Base-by-base conservation (phyloP, 2,329 filamentous ascomycete species). In the Apiospora kogelbergensis region DNA sequence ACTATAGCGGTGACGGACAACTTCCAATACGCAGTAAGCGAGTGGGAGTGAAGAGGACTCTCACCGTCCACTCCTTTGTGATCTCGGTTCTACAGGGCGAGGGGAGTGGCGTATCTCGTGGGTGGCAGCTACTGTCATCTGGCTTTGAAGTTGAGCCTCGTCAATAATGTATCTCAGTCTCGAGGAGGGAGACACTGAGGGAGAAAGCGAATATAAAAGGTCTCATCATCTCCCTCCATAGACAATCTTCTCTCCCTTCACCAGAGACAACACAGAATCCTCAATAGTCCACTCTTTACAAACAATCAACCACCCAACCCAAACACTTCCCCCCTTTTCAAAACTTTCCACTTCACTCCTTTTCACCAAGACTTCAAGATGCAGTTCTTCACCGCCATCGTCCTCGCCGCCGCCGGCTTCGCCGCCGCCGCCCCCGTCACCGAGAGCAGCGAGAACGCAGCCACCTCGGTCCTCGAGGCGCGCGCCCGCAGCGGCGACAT, bases 401-500 rank as follows among this genome's bases (percentile, higher is more conserved):
- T 33, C 48, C 48, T 57, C 24, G 48, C 48, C 26, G 26, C 26
- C 26, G 48, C 48, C 26, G n/a, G 15, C 48, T n/a, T 57, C 48
- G 26, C 48, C 48, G 26, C 26, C 17, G 48, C 48, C 26, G 48
- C 48, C 26, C 48, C 48, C 11, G 9, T n/a, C 45, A 5, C n/a
- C n/a, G 45, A 26, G 22, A 15, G 3, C 22, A 3, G n/a, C 17
- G 42, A 44, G 15, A 5, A 17, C 17, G 11, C n/a, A n/a, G n/a
- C n/a, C n/a, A n/a, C 13, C 24, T 20, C 15, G 33, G 33, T 33
- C 6, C 48, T 57, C 26, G 26, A 33, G 17, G 65, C 65, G 20
- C 65, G 46, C 13, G 68, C 68, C 66, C 26, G 26, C 22, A 65
- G 46, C 33, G 68, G 68, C 45, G 68, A 70, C 68, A 44, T 70